phyloP scores from a whole-genome alignment of 2,329 filamentous ascomycete genomes.

The Aspergillus flavus region DNA sequence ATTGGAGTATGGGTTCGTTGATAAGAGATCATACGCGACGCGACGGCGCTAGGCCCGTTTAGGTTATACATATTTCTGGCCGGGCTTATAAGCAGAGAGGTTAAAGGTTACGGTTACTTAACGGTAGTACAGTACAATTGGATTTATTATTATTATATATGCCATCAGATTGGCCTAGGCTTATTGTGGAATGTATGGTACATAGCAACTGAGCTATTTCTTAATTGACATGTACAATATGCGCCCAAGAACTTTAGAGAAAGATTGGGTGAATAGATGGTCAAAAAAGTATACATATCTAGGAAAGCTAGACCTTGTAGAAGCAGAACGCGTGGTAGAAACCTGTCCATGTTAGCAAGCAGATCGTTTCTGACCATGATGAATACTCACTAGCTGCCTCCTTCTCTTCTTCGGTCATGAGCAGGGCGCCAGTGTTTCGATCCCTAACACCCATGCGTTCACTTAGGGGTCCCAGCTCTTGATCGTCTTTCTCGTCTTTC shows the following conservation, averaged over 20 bases:
- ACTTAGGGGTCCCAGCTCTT: constrained; percentile 76
- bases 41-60: constrained; percentile 35
- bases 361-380: not conserved
- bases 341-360: constrained; percentile 34
- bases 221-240: not conserved
- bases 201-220: not conserved
- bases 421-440: constrained; percentile 64
- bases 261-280: not conserved
- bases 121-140: not conserved
- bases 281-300: too few relatives aligned
- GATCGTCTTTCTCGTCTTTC: constrained; percentile 86
- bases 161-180: not conserved
- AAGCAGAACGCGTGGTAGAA: constrained; percentile 97
- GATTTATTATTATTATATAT: constrained; percentile 10
- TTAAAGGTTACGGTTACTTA: too few relatives aligned
- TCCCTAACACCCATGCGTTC: constrained; percentile 94
- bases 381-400: constrained; percentile 70
- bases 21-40: constrained; percentile 27
- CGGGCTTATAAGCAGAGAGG: not conserved
- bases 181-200: not conserved
- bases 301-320: constrained; percentile 72
- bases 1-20: constrained; percentile 7
- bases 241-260: not conserved
- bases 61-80: constrained; percentile 21
- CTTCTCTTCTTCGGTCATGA: constrained; percentile 84